These are phyloP conservation scores for Spathaspora girioi DNA, from an alignment of 805 yeast genomes.

Conservation along the genomic window DNA sequence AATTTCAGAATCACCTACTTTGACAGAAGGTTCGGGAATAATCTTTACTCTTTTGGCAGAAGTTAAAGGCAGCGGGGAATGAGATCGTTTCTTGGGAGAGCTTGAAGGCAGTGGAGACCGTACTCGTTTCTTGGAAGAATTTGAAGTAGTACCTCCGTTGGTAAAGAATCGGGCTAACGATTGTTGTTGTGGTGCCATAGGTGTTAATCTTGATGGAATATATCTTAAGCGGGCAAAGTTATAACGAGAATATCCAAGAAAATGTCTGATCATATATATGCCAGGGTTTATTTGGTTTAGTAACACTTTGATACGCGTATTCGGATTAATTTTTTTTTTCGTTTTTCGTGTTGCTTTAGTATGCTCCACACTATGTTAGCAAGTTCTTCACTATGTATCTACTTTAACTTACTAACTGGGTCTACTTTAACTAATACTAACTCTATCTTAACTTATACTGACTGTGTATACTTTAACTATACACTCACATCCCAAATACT, in stretches of 20 bases:
- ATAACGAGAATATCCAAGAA: background rate
- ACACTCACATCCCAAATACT: slow-evolving; percentile 66
- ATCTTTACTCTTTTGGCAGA: background rate
- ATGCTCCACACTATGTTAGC: too few relatives aligned
- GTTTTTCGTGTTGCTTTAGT: background rate
- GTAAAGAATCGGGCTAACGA: slow-evolving; percentile 30
- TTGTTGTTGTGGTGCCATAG: slow-evolving; percentile 30
- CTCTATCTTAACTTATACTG: too few relatives aligned
- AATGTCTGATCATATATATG: background rate
- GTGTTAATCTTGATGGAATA: background rate
- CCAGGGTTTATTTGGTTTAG: background rate
- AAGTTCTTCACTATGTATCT: too few relatives aligned
- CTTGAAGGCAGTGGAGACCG: background rate
- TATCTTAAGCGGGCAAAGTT: background rate
- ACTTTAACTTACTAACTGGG: background rate
- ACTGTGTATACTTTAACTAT: slow-evolving; percentile 2
- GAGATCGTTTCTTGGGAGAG: background rate
- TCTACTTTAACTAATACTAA: too few relatives aligned
- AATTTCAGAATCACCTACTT: background rate
- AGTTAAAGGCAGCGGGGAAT: background rate
- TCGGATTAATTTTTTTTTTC: background rate
- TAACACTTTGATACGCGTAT: background rate
- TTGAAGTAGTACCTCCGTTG: background rate
- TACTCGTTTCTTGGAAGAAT: background rate
- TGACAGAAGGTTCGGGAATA: background rate